Conservation (phyloP, 805 yeast species). For the Starmerella kuoi region DNA sequence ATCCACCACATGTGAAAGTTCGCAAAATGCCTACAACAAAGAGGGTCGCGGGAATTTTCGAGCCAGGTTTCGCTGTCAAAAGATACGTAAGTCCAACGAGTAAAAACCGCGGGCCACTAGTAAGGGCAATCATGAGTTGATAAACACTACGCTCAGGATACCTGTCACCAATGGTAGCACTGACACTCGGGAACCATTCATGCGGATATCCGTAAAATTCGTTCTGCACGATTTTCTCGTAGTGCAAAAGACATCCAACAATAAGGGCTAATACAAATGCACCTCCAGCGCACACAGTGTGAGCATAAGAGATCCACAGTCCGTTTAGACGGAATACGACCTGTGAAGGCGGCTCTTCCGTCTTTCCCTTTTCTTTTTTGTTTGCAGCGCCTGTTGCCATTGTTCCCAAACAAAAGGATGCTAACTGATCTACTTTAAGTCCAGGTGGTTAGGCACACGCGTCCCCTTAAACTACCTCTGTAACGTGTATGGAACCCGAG, state of each 20-base stretch:
- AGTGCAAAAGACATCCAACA: constrained; percentile 69
- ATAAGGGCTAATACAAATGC: constrained; percentile 68
- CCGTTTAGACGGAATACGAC: constrained; percentile 32
- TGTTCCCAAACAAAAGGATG: too few relatives aligned
- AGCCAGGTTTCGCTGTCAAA: constrained; percentile 28
- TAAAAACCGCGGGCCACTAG: constrained; percentile 84
- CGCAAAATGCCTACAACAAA: constrained; percentile 59
- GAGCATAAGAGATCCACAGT: constrained; percentile 54
- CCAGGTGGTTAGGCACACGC: too few relatives aligned
- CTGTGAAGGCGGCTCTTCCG: neutral
- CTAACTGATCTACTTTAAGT: too few relatives aligned
- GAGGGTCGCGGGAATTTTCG: constrained; percentile 30
- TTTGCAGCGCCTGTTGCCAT: too few relatives aligned
- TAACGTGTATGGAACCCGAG: too few relatives aligned
- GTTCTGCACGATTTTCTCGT: constrained; percentile 75
- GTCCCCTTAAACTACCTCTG: too few relatives aligned
- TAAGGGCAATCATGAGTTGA: constrained; percentile 81
- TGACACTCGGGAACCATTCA: constrained; percentile 97
- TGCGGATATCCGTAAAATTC: constrained; percentile 85
- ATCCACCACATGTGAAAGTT: constrained; percentile 94
- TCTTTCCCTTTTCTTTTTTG: too few relatives aligned
- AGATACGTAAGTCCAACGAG: constrained; percentile 40
- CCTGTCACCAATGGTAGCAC: constrained; percentile 93
- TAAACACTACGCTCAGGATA: constrained; percentile 91
- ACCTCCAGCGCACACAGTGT: constrained; percentile 54